A percentile compares a stretch with the other conserved stretches of the same genome.
Conservation (phyloP, 2,329 filamentous ascomycete species). For the Cordyceps pruinosa region DNA sequence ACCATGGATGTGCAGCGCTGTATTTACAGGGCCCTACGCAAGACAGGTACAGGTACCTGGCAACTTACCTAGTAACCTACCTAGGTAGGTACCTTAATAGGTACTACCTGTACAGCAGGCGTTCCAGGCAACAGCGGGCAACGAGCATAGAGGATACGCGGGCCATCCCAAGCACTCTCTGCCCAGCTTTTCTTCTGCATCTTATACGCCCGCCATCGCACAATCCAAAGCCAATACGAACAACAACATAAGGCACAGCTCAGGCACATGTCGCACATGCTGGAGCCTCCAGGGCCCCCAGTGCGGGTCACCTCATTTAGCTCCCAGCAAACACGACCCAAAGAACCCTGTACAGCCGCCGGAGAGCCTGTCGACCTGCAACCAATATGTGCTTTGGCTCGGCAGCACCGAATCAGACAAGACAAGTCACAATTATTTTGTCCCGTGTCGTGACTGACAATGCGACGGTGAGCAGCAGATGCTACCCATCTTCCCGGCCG, state of each 20-base stretch:
- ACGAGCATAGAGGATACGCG: too few species aligned
- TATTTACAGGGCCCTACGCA: too few species aligned
- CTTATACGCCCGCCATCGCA: too few species aligned
- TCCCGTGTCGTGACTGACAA: background rate
- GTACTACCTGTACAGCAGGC: too few species aligned
- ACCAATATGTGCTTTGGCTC: too few species aligned
- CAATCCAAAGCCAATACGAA: background rate
- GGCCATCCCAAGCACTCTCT: too few species aligned
- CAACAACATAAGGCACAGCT: background rate
- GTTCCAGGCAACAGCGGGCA: too few species aligned
- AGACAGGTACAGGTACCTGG: too few species aligned
- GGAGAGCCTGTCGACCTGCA: background rate
- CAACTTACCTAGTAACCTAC: too few species aligned
- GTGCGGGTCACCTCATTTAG: conserved; percentile 3
- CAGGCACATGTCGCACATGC: background rate
- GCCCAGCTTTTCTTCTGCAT: too few species aligned
- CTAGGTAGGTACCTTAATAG: too few species aligned
- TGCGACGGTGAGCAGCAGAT: background rate
- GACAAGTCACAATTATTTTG: background rate
- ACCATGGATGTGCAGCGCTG: background rate
- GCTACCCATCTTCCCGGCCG: background rate
- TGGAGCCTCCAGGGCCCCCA: background rate
- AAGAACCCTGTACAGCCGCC: background rate
- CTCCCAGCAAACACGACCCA: background rate
- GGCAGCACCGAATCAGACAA: background rate